Evolutionary conservation across 352 stramenopile species (phyloP).

Genomic region (Globisporangium cystogenes): DNA sequence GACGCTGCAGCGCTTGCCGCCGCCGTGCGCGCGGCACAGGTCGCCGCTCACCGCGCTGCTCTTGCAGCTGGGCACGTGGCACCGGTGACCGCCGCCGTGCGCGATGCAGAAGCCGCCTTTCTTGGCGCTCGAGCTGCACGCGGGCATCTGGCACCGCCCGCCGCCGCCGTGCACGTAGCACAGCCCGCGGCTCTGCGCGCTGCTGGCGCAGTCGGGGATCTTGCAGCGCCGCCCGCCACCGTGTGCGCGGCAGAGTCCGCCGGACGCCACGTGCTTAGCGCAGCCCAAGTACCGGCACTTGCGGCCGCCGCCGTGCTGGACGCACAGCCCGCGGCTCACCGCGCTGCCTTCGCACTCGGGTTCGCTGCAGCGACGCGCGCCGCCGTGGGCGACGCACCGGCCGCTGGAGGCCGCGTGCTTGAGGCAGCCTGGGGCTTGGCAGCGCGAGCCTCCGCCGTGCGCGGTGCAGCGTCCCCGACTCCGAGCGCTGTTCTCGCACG

Average conservation of each 20-base stretch:
- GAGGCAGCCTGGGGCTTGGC: constrained; percentile 30
- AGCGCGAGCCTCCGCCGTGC: constrained; percentile 60
- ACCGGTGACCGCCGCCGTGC: constrained; percentile 79
- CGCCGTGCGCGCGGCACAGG: constrained; percentile 78
- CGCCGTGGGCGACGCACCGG: constrained; percentile 61
- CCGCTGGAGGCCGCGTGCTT: constrained; percentile 69
- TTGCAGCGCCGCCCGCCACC: constrained; percentile 76
- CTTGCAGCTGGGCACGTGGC: constrained; percentile 59
- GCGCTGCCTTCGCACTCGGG: constrained; percentile 39
- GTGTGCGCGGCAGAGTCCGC: constrained; percentile 75
- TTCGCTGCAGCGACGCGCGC: constrained; percentile 42
- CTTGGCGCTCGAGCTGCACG: constrained; percentile 76
- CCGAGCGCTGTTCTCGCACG: constrained; percentile 37
- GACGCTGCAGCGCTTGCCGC: constrained; percentile 69
- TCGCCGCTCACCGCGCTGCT: constrained; percentile 76
- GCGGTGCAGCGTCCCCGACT: constrained; percentile 53
- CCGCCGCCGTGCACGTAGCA: constrained; percentile 84
- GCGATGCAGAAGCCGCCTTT: constrained; percentile 83
- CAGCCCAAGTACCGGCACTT: constrained; percentile 66
- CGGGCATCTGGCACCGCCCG: constrained; percentile 64
- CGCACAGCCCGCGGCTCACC: constrained; percentile 54
- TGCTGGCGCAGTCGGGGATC: constrained; percentile 70
- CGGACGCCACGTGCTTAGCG: constrained; percentile 73
- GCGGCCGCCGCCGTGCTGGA: constrained; percentile 62
- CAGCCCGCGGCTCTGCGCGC: constrained; percentile 70